Percentiles rank a stretch among this genome's conserved stretches.
These are phyloP conservation scores for Arachis hypogaea DNA, from an alignment of 306 rosid genomes.

Conservation along the genomic window DNA sequence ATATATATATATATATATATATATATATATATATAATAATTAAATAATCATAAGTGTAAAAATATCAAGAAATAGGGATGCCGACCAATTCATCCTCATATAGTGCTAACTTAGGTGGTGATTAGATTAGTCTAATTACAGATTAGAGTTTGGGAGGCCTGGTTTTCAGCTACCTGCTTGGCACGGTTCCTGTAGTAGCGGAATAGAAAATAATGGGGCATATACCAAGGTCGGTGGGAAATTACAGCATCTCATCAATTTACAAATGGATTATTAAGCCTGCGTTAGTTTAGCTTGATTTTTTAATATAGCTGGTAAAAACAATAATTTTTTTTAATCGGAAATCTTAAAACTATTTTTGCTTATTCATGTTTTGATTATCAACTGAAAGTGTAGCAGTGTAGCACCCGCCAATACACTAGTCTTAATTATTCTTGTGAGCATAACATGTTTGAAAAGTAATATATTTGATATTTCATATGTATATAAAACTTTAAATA, in stretches of 20 bases:
- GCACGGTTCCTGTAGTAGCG: not conserved
- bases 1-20: not conserved
- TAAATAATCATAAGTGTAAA: not conserved
- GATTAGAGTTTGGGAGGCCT: not conserved
- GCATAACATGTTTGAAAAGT: too few relatives aligned
- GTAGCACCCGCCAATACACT: too few relatives aligned
- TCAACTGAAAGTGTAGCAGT: too few relatives aligned
- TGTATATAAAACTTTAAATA: too few relatives aligned
- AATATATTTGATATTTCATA: too few relatives aligned
- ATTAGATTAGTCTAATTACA: not conserved
- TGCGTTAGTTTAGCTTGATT: too few relatives aligned
- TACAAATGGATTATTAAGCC: not conserved
- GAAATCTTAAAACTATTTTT: too few relatives aligned
- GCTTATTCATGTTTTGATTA: too few relatives aligned
- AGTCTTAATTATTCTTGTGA: too few relatives aligned
- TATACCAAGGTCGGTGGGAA: slow-evolving; percentile 11
- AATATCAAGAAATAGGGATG: not conserved
- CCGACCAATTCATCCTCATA: too few relatives aligned
- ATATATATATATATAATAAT: not conserved
- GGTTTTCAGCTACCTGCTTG: slow-evolving; percentile 2
- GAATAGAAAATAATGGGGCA: not conserved
- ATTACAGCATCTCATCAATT: not conserved
- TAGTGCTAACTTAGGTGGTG: not conserved
- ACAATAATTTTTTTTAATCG: too few relatives aligned
- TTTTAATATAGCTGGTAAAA: too few relatives aligned